Base-by-base conservation (phyloP, 768 basidiomycete genomes). In the Kwoniella bestiolae region DNA sequence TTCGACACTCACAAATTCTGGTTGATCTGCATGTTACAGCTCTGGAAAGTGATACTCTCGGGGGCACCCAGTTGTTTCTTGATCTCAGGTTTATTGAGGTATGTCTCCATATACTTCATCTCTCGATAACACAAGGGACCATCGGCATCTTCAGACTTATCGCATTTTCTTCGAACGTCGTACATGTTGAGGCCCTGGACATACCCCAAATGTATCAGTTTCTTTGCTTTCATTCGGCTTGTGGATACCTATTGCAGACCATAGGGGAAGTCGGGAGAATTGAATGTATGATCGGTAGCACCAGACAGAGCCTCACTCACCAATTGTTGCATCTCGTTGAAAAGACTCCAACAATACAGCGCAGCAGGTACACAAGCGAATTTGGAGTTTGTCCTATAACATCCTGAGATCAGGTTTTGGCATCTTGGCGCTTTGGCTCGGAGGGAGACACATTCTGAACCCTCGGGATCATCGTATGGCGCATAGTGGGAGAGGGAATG, bases 31-130 rank as follows among this genome's bases (percentile, higher is more conserved):
- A 82, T 82, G 75, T 83, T 83, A 76, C 83, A 83, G 32, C 73
- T 72, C 67, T 82, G 67, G 72, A 81, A 82, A 18, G 71, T 66
- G 32, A 78, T 66, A 32, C 76, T 65, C 25, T 58, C 69, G 5
- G 79, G 79, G 12, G 76, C 79, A 38, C 82, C 82, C 67, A 82
- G 92, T 81, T 91, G 86, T n/a, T 85, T 85, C 83, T 95, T 95
- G 79, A 88, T 83, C 62, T 85, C 85, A 4, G 88, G 85, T 56
- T 86, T 82, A 79, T 97, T 96, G 85, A 97, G 84, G 86, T 89
- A 97, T 0, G 84, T 86, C 71, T 96, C 94, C 75, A 96, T 87
- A 91, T 91, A 96, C 18, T 80, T 73, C 86, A 96, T 88, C 82
- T 95, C 85, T 60, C 70, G 66, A 77, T 83, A 83, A 68, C 81